Evolutionary conservation across 495 filamentous ascomycete genomes (phyloP).

Genomic region (Xylaria longipes): DNA sequence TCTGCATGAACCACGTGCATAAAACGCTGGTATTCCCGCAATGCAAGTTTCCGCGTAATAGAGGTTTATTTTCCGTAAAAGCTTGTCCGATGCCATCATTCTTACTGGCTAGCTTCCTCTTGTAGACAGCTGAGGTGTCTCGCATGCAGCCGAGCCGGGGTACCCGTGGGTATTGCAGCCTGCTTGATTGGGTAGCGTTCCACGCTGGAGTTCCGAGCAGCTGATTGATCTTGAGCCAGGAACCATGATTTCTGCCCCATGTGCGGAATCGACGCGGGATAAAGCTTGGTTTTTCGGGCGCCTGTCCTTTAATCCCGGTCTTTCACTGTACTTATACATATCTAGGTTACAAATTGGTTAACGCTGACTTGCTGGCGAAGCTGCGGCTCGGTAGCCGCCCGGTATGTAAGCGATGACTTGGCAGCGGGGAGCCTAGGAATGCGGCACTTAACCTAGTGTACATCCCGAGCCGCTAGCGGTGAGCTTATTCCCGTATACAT

Average conservation of each 20-base stretch:
- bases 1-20: slow-evolving; percentile 4
- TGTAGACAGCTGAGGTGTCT: background rate
- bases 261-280: background rate
- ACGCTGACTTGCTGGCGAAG: background rate
- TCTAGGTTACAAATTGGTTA: background rate
- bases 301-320: background rate
- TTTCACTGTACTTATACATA: background rate
- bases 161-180: slow-evolving; percentile 13
- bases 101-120: background rate
- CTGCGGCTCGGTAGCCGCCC: background rate
- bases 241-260: background rate
- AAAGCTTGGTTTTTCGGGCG: background rate
- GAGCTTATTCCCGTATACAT: background rate
- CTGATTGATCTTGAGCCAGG: background rate
- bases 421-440: background rate
- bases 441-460: background rate
- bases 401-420: background rate
- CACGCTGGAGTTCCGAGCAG: background rate
- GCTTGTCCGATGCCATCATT: background rate
- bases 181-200: slow-evolving; percentile 7
- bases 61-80: background rate
- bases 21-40: background rate
- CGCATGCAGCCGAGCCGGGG: background rate
- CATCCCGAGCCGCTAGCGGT: background rate
- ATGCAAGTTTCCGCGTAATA: background rate